Evolutionary conservation across 1,284 basidiomycete genomes (phyloP).

Genomic region (Pseudozyma tsukubaensis): DNA sequence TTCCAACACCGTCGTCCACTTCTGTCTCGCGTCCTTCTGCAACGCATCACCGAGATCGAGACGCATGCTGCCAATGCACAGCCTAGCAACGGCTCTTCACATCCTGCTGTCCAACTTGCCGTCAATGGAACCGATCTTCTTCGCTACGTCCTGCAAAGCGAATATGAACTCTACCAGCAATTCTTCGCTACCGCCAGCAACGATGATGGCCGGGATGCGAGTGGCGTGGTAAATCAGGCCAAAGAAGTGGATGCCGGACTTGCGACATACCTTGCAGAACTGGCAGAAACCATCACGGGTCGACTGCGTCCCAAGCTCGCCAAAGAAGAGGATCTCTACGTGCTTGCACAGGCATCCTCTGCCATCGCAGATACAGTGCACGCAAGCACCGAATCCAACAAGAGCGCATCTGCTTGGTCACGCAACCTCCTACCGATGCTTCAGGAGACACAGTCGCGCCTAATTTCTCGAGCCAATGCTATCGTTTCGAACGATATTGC

Average conservation of each 20-base stretch:
- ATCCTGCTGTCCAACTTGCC: slow-evolving; percentile 12
- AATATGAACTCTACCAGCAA: slow-evolving; percentile 29
- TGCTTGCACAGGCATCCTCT: slow-evolving; percentile 15
- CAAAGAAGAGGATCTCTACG: slow-evolving; percentile 29
- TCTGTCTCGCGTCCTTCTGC: slow-evolving; percentile 32
- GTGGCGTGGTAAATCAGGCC: neutral
- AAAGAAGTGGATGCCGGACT: slow-evolving; percentile 17
- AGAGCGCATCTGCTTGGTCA: neutral
- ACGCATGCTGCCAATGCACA: neutral
- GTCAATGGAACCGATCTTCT: slow-evolving; percentile 8
- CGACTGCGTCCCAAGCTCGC: slow-evolving; percentile 23
- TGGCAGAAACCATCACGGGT: slow-evolving; percentile 23
- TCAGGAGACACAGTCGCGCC: slow-evolving; percentile 32
- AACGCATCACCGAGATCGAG: slow-evolving; percentile 42
- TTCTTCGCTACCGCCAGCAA: slow-evolving; percentile 16
- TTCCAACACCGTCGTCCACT: slow-evolving; percentile 44
- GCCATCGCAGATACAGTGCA: slow-evolving; percentile 13
- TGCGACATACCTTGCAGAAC: slow-evolving; percentile 17
- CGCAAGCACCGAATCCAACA: neutral
- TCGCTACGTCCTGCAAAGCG: slow-evolving; percentile 18
- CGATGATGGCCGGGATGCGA: neutral
- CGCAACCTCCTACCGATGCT: slow-evolving; percentile 24
- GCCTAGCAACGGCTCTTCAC: neutral
- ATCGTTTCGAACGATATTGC: slow-evolving; percentile 32
- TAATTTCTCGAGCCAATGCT: slow-evolving; percentile 31